Conservation (phyloP, 2,329 filamentous ascomycete genomes). For the Capronia americana region DNA sequence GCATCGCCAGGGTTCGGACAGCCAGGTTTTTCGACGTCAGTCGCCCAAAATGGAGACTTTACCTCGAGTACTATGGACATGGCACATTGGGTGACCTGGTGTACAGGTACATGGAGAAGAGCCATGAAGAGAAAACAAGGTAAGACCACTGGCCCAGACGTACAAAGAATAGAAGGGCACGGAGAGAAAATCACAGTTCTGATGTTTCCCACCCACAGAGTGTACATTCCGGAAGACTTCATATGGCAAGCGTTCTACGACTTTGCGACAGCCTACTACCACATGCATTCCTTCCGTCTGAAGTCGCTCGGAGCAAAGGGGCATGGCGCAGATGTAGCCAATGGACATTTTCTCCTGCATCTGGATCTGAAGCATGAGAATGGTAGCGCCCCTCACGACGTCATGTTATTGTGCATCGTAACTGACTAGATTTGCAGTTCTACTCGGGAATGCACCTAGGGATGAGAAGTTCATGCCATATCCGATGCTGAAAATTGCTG, state of each 20-base stretch:
- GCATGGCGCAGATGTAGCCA: conserved; percentile 11
- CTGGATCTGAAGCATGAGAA: conserved; percentile 35
- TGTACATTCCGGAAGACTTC: conserved; percentile 32
- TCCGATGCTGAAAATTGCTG: conserved; percentile 30
- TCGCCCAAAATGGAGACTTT: conserved; percentile 27
- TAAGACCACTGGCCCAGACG: not conserved
- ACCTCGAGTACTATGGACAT: conserved; percentile 28
- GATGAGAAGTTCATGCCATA: conserved; percentile 19
- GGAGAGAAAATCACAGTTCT: not conserved
- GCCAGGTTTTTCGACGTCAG: conserved; percentile 20
- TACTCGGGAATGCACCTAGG: conserved; percentile 24
- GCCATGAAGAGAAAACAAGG: not conserved
- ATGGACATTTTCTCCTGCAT: conserved; percentile 27
- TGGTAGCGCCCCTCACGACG: conserved; percentile 10
- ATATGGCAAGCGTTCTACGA: conserved; percentile 33
- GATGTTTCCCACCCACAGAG: conserved; percentile 3
- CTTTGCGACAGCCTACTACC: conserved; percentile 25
- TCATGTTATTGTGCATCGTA: not conserved
- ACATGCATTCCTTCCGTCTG: conserved; percentile 28
- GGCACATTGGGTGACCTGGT: conserved; percentile 28
- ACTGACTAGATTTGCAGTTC: conserved; percentile 17
- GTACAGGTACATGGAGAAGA: conserved; percentile 17
- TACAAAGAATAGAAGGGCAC: not conserved
- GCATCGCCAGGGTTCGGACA: conserved; percentile 19
- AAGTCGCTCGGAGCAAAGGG: not conserved